A percentile compares a stretch with the other conserved stretches of the same genome.
Conservation (phyloP, 257 asterid species). For the Solanum ossicruentum region DNA sequence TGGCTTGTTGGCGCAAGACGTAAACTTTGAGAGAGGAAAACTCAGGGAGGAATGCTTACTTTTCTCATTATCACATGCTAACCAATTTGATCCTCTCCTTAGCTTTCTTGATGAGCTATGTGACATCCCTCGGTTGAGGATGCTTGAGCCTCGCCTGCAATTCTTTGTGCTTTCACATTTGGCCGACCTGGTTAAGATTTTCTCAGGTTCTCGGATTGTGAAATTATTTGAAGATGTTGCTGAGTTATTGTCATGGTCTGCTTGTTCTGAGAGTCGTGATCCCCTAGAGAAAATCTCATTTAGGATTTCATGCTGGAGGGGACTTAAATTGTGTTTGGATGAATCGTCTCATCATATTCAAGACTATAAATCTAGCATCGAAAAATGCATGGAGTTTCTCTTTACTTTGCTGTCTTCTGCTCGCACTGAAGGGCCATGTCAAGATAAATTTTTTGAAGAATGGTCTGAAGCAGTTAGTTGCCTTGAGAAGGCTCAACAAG, state of each 20-base stretch:
- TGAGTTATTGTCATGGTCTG: conserved; percentile 35
- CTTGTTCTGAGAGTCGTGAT: conserved; percentile 34
- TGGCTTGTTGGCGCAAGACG: conserved; percentile 19
- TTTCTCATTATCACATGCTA: conserved; percentile 64
- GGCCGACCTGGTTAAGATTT: conserved; percentile 53
- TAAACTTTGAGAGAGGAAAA: conserved; percentile 31
- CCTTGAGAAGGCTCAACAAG: conserved; percentile 62
- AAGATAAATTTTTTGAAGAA: conserved; percentile 27
- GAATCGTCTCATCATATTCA: conserved; percentile 30
- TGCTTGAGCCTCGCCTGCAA: conserved; percentile 78
- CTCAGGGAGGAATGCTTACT: conserved; percentile 72
- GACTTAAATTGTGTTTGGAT: conserved; percentile 51
- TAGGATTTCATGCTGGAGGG: conserved; percentile 87
- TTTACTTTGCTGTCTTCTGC: conserved; percentile 45
- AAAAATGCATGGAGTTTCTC: conserved; percentile 63
- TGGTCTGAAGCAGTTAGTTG: conserved; percentile 80
- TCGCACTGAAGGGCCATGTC: conserved; percentile 13
- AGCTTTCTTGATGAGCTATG: conserved; percentile 72
- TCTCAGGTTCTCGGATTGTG: conserved; percentile 54
- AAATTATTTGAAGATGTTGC: conserved; percentile 67
- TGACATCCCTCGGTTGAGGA: conserved; percentile 62
- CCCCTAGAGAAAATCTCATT: conserved; percentile 34
- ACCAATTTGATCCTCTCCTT: conserved; percentile 60
- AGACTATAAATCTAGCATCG: conserved; percentile 36
- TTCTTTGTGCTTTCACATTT: conserved; percentile 54